These are phyloP conservation scores for Phaseolus lunatus DNA, from an alignment of 306 rosid genomes.

Conservation along the genomic window DNA sequence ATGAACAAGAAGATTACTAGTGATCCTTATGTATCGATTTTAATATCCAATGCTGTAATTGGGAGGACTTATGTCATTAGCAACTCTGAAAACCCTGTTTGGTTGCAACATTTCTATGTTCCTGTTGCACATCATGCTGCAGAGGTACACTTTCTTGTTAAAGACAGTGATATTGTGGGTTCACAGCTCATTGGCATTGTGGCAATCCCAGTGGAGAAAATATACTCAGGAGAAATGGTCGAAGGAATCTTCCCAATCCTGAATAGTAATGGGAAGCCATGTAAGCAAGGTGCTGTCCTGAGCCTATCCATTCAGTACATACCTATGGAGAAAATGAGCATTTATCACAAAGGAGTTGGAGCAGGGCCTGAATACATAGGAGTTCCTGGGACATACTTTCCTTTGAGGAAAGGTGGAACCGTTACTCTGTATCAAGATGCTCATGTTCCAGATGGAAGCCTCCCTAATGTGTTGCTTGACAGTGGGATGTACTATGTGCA, in stretches of 20 bases:
- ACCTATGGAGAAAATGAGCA: slow-evolving; percentile 73
- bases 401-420: slow-evolving; percentile 82
- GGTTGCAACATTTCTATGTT: slow-evolving; percentile 90
- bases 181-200: slow-evolving; percentile 84
- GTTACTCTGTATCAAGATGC: slow-evolving; percentile 96
- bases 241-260: slow-evolving; percentile 78
- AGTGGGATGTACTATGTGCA: slow-evolving; percentile 69
- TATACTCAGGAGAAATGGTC: slow-evolving; percentile 66
- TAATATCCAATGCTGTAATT: slow-evolving; percentile 74
- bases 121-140: slow-evolving; percentile 82
- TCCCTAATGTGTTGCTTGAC: slow-evolving; percentile 75
- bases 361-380: slow-evolving; percentile 85
- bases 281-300: slow-evolving; percentile 77
- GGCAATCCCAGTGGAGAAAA: slow-evolving; percentile 79
- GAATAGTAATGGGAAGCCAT: slow-evolving; percentile 75
- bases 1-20: slow-evolving; percentile 75
- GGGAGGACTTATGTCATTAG: slow-evolving; percentile 93
- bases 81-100: slow-evolving; percentile 82
- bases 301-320: slow-evolving; percentile 80
- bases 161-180: slow-evolving; percentile 90
- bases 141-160: slow-evolving; percentile 87
- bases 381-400: slow-evolving; percentile 92
- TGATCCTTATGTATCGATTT: slow-evolving; percentile 87
- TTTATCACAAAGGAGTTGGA: slow-evolving; percentile 83
- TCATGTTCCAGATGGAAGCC: slow-evolving; percentile 80